Evolutionary conservation across 192 early-diverging fungal genomes (phyloP), one percentile per base, ranked within the genome.

Genomic region (Podila epigama): DNA sequence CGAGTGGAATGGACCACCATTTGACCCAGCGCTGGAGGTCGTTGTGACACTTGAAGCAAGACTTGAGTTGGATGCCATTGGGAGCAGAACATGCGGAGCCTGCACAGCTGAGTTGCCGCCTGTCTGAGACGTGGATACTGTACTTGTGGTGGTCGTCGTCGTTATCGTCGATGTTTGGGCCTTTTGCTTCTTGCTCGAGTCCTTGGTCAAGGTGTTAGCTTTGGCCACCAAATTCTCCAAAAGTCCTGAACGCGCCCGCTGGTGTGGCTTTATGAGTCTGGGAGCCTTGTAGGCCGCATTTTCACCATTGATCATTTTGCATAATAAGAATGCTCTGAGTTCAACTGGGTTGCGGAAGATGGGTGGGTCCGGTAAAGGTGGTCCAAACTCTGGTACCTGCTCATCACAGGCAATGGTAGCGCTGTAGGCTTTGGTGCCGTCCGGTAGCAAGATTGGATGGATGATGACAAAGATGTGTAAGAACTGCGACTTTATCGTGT

Each of bases 401-500:
- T 88, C 80, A 28, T 86, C 72, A 18, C 69, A 75, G 10, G 72
- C 67, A 33, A 81, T 66, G 0, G 70, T 58, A 0, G 36, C 79
- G 16, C 62, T 65, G 36, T 72, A 81, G 3, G 31, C 51, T 10
- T 8, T 77, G 10, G 53, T 68, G 18, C 73, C 73, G 37, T 77
- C 66, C 5, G 73, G 33, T 9, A 66, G 41, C 2, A 29, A 18
- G 27, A 69, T 55, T 22, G 51, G 53, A 37, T 53, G 84, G 20
- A 88, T 79, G 27, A 88, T 63, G n/a, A 85, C 84, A 65, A 86
- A 88, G 6, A 85, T 85, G 52, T 88, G 86, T 15, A 88, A 69
- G 27, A 88, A 86, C 60, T 88, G 86, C 4, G 86, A 88, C 41
- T 83, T 85, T 20, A 88, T 88, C 4, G 86, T 66, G n/a, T 62